These are phyloP conservation scores for Pestalotiopsis sp. DNA, from an alignment of 2,329 filamentous ascomycete species.

Conservation along the genomic window DNA sequence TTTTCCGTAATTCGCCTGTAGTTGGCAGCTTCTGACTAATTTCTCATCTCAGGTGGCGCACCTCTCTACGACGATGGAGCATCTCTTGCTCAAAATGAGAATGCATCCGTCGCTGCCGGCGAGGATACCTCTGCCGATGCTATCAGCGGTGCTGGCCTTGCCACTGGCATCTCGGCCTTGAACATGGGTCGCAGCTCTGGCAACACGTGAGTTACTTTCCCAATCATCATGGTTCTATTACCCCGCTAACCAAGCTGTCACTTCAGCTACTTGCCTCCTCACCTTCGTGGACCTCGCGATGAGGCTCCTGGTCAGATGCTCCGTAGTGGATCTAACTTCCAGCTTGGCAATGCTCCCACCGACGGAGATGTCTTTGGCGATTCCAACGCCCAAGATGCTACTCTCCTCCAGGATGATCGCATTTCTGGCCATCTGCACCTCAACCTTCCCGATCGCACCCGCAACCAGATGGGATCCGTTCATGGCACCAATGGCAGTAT, in stretches of 20 bases:
- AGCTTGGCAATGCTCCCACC: constrained; percentile 17
- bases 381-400: background rate
- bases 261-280: constrained; percentile 4
- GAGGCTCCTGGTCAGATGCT: constrained; percentile 5
- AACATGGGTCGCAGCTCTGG: background rate
- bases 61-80: background rate
- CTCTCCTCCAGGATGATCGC: background rate
- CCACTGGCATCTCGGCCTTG: background rate
- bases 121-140: background rate
- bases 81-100: background rate
- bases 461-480: background rate
- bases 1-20: background rate
- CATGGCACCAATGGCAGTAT: background rate
- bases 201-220: background rate
- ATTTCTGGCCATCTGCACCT: background rate
- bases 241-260: background rate
- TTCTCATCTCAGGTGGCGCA: background rate
- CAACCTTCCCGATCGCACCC: background rate
- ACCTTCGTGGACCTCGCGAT: background rate
- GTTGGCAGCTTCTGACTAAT: background rate
- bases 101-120: background rate
- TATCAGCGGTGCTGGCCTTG: background rate
- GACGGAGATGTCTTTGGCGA: constrained; percentile 23
- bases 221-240: background rate
- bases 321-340: constrained; percentile 14